A percentile compares a stretch with the other conserved stretches of the same genome.
Evolutionary conservation across 148 eudicot genomes (phyloP).

Genomic region (Persicaria maculosa): DNA sequence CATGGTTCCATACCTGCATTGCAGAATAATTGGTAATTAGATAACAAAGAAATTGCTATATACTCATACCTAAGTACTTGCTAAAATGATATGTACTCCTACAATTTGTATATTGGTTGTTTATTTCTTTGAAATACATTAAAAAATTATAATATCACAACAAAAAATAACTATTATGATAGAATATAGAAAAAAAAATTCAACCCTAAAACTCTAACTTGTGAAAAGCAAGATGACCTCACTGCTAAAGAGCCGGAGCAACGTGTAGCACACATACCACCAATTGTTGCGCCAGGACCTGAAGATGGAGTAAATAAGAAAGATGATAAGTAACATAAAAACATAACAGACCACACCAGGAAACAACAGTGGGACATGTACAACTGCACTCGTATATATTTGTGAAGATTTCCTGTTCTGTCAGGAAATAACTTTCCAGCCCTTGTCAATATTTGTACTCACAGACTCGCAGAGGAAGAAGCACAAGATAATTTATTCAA

Average conservation of each 20-base stretch:
- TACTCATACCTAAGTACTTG: neutral
- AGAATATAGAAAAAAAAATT: neutral
- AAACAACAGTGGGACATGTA: neutral
- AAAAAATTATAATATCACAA: no score
- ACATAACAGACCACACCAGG: neutral
- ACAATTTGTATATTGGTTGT: neutral
- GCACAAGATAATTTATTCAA: neutral
- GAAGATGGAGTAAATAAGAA: slow-evolving; percentile 13
- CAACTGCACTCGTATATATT: neutral
- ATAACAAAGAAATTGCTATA: neutral
- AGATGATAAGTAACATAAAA: neutral
- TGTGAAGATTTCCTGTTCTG: neutral
- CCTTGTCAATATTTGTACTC: neutral
- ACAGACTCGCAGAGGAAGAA: neutral
- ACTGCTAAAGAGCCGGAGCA: slow-evolving; percentile 99
- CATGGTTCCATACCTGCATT: slow-evolving; percentile 97
- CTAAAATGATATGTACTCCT: neutral
- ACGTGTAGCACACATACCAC: slow-evolving; percentile 99
- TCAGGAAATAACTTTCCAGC: neutral
- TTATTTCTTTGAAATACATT: neutral
- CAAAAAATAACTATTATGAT: neutral
- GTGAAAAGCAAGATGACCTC: slow-evolving; percentile 37
- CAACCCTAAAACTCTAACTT: neutral
- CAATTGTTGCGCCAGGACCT: slow-evolving; percentile 99
- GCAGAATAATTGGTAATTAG: slow-evolving; percentile 18